Evolutionary conservation across 352 stramenopile genomes (phyloP).

Genomic region (Phytophthora aleatoria): DNA sequence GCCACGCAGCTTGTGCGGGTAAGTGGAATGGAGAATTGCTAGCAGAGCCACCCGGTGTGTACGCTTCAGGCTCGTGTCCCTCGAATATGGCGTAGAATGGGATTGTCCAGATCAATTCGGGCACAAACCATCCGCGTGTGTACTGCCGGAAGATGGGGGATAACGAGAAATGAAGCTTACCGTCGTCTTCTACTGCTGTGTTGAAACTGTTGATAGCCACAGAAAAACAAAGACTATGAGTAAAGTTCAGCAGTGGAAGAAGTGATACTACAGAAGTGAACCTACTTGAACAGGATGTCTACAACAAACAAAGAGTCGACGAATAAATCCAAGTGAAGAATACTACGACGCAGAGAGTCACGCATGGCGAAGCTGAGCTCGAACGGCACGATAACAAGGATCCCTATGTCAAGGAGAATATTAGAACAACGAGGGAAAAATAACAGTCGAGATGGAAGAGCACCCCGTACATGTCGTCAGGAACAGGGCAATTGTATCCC

Average conservation of each 20-base stretch:
- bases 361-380: slow-evolving; percentile 68
- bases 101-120: slow-evolving; percentile 69
- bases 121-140: slow-evolving; percentile 53
- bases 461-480: slow-evolving; percentile 62
- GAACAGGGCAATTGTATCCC: slow-evolving; percentile 60
- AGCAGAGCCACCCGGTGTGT: slow-evolving; percentile 9
- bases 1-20: slow-evolving; percentile 22
- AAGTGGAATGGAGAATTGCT: slow-evolving; percentile 33
- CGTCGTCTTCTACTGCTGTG: slow-evolving; percentile 74
- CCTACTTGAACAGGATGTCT: slow-evolving; percentile 78
- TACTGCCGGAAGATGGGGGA: slow-evolving; percentile 61
- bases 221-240: background rate
- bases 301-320: slow-evolving; percentile 69
- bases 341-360: slow-evolving; percentile 29
- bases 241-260: background rate
- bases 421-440: too few relatives aligned
- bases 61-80: slow-evolving; percentile 26
- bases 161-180: slow-evolving; percentile 71
- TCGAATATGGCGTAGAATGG: slow-evolving; percentile 71
- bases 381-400: slow-evolving; percentile 67
- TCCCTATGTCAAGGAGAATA: slow-evolving; percentile 36
- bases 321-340: slow-evolving; percentile 63
- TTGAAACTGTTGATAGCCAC: slow-evolving; percentile 55
- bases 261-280: background rate
- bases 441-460: too few relatives aligned